phyloP scores from a whole-genome alignment of 345 rosid genomes.

The Citrus trifoliata region DNA sequence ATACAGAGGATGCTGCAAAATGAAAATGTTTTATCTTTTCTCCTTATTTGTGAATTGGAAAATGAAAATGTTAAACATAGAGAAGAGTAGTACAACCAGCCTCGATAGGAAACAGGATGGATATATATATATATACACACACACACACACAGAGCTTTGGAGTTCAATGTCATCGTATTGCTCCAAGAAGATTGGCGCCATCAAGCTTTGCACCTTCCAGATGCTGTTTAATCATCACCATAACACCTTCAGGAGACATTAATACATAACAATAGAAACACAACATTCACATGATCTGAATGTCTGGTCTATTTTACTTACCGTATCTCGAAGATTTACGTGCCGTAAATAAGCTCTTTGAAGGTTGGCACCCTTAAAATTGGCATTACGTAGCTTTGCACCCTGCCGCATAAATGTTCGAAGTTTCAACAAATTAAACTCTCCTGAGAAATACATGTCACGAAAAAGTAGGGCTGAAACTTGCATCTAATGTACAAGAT shows the following conservation, averaged over 20 bases:
- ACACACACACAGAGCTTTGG: not conserved
- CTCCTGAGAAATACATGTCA: not conserved
- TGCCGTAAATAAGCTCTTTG: conserved; percentile 85
- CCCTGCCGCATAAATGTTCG: conserved; percentile 44
- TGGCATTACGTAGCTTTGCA: conserved; percentile 82
- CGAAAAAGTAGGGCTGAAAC: not conserved
- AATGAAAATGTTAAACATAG: not conserved
- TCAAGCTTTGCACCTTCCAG: conserved; percentile 89
- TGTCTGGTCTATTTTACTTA: conserved; percentile 30
- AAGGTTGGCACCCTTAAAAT: conserved; percentile 85
- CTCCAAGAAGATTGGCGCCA: conserved; percentile 81
- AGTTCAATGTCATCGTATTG: conserved; percentile 45
- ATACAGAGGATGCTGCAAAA: not conserved
- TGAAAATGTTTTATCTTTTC: not conserved
- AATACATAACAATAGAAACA: not conserved
- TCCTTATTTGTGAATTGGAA: too few species aligned
- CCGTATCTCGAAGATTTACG: conserved; percentile 84
- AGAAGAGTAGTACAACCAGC: not conserved
- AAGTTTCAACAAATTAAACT: not conserved
- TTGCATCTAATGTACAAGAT: not conserved
- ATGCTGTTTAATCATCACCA: conserved; percentile 36
- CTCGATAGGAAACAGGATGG: not conserved
- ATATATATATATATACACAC: not conserved
- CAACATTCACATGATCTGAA: not conserved
- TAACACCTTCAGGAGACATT: not conserved